Evolutionary conservation across 345 rosid genomes (phyloP).

Genomic region (Anacardium occidentale): DNA sequence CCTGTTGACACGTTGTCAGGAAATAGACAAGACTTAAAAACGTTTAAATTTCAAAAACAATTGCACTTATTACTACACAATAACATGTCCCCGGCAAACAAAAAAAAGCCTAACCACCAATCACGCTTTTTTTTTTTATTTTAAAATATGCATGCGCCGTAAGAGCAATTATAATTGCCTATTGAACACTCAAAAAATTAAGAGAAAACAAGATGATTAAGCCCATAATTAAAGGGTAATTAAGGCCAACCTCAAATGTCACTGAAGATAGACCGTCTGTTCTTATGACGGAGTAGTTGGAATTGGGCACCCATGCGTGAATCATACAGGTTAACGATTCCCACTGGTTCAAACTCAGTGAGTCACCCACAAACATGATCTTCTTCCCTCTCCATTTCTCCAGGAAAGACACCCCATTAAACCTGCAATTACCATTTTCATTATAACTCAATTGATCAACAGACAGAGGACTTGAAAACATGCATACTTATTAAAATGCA

Average conservation of each 20-base stretch:
- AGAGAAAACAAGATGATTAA: not conserved
- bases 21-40: not conserved
- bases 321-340: conserved; percentile 73
- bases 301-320: conserved; percentile 65
- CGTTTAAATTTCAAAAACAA: conserved; percentile 10
- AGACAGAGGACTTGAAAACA: not conserved
- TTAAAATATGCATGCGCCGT: conserved; percentile 27
- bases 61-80: not conserved
- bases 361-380: conserved; percentile 98
- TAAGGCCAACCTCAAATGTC: conserved; percentile 54
- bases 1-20: not conserved
- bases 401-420: conserved; percentile 71
- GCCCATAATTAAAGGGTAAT: not conserved
- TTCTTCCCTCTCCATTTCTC: conserved; percentile 86
- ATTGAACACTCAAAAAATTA: not conserved
- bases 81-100: conserved; percentile 15
- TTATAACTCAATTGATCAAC: not conserved
- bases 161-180: conserved; percentile 16
- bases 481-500: not conserved
- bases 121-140: conserved; percentile 43
- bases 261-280: conserved; percentile 55
- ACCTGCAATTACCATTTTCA: conserved; percentile 48
- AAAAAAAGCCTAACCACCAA: conserved; percentile 23
- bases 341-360: conserved; percentile 84
- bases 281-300: conserved; percentile 42